These are phyloP conservation scores for Nitzschia putrida DNA, from an alignment of 108 stramenopile genomes.

Conservation along the genomic window DNA sequence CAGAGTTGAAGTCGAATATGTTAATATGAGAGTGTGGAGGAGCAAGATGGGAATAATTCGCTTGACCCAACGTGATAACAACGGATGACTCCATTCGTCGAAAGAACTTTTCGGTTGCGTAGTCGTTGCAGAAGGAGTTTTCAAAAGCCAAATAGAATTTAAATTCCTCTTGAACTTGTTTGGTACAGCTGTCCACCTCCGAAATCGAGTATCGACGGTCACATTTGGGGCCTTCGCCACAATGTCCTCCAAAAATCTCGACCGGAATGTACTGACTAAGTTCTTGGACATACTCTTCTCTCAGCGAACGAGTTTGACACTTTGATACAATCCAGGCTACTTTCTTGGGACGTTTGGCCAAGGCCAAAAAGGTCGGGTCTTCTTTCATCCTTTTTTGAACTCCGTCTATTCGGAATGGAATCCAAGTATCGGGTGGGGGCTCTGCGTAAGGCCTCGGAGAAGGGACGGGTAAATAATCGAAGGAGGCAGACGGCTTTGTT, in stretches of 20 bases:
- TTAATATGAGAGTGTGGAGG: constrained; percentile 39
- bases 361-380: constrained; percentile 2
- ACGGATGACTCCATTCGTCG: constrained; percentile 24
- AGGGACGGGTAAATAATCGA: neutral
- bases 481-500: neutral
- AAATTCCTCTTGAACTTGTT: constrained; percentile 22
- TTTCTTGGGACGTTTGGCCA: constrained; percentile 24
- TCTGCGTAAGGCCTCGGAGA: no score
- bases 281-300: constrained; percentile 40
- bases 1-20: constrained; percentile 21
- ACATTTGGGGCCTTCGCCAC: neutral
- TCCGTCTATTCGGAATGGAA: constrained; percentile 5
- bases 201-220: constrained; percentile 19
- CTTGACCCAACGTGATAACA: constrained; percentile 31
- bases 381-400: constrained; percentile 14
- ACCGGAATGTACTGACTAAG: constrained; percentile 33
- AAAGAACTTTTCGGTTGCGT: constrained; percentile 49
- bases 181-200: constrained; percentile 22
- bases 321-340: constrained; percentile 42
- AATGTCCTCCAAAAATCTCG: constrained; percentile 27
- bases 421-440: constrained; percentile 1
- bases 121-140: constrained; percentile 38
- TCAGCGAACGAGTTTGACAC: constrained; percentile 22
- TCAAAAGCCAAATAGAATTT: constrained; percentile 46
- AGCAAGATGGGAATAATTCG: constrained; percentile 32